These are phyloP conservation scores for Geotrichum fermentans DNA, from an alignment of 1,139 yeast genomes.

Conservation along the genomic window DNA sequence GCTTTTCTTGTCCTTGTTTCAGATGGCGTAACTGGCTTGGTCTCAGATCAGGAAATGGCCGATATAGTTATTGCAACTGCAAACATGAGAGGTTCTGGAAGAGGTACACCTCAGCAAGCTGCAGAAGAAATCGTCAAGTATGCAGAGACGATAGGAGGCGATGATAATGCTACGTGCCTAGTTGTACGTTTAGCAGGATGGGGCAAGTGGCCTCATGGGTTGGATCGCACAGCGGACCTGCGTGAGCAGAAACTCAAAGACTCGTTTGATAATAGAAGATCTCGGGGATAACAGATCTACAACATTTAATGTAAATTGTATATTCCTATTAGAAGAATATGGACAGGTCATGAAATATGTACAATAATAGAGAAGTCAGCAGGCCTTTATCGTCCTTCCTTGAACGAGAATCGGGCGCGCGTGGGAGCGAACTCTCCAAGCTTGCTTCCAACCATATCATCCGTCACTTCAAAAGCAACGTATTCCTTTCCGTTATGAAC, in stretches of 20 bases:
- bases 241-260: slow-evolving; percentile 69
- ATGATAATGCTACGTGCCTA: slow-evolving; percentile 88
- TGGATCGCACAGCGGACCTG: slow-evolving; percentile 75
- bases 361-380: not conserved
- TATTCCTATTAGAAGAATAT: not conserved
- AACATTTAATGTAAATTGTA: slow-evolving; percentile 3
- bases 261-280: slow-evolving; percentile 33
- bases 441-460: slow-evolving; percentile 97
- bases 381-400: slow-evolving; percentile 43
- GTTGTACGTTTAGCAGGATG: slow-evolving; percentile 80
- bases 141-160: slow-evolving; percentile 84
- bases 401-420: slow-evolving; percentile 77
- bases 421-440: slow-evolving; percentile 95
- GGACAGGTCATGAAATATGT: slow-evolving; percentile 1
- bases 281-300: slow-evolving; percentile 5
- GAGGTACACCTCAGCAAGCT: slow-evolving; percentile 79
- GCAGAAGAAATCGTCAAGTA: slow-evolving; percentile 81
- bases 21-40: slow-evolving; percentile 79
- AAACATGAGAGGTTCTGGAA: slow-evolving; percentile 57
- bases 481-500: slow-evolving; percentile 95
- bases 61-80: slow-evolving; percentile 75
- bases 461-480: slow-evolving; percentile 79
- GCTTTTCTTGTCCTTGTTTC: slow-evolving; percentile 70
- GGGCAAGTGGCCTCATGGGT: slow-evolving; percentile 79
- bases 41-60: slow-evolving; percentile 86